Percentiles rank a stretch among this genome's conserved stretches.
Evolutionary conservation across 345 rosid genomes (phyloP).

Genomic region (Sisymbrium irio): DNA sequence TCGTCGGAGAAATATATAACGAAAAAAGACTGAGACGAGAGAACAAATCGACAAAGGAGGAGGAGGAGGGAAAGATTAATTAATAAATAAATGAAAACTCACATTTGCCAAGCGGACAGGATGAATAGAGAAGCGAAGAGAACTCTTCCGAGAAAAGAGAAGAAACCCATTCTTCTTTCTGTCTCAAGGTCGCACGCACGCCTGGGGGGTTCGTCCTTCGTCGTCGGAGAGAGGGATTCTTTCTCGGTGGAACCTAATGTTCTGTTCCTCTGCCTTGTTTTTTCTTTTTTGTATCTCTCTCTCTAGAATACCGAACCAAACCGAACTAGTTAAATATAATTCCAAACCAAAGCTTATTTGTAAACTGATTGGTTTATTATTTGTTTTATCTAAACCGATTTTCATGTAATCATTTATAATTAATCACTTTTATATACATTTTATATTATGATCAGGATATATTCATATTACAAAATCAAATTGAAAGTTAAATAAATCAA

Average conservation of each 20-base stretch:
- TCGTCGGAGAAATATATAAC: not conserved
- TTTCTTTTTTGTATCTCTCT: no score
- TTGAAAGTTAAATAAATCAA: not conserved
- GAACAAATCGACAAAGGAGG: constrained; percentile 5
- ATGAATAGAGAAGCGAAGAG: constrained; percentile 83
- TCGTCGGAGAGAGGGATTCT: constrained; percentile 24
- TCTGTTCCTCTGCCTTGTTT: constrained; percentile 17
- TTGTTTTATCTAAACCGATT: not conserved
- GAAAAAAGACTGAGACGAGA: not conserved
- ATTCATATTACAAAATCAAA: not conserved
- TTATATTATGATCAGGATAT: not conserved
- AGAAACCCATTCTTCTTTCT: constrained; percentile 63
- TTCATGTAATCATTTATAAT: not conserved
- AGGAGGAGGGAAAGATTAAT: no score
- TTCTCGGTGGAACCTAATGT: constrained; percentile 10
- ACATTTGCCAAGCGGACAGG: constrained; percentile 95
- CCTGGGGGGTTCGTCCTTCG: no score
- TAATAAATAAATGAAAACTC: not conserved
- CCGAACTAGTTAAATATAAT: not conserved
- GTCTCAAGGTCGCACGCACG: constrained; percentile 2
- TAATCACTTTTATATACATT: not conserved
- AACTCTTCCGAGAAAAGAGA: constrained; percentile 86
- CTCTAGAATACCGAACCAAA: not conserved
- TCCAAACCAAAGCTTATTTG: not conserved
- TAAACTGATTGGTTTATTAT: not conserved